Evolutionary conservation across 2,329 filamentous ascomycete species (phyloP).

Genomic region (Rosellinia necatrix): DNA sequence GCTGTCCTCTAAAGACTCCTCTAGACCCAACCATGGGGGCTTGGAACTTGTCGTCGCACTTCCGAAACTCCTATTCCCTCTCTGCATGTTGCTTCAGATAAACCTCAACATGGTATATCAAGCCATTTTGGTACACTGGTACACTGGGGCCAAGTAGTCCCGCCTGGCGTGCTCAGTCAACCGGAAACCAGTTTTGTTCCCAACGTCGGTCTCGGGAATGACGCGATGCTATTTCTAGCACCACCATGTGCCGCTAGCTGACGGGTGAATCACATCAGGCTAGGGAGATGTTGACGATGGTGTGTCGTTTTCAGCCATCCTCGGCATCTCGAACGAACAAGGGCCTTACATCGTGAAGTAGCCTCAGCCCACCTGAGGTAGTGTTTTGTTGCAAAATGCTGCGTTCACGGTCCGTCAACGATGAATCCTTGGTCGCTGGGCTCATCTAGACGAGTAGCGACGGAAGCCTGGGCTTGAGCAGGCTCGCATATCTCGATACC

Average conservation of each 20-base stretch:
- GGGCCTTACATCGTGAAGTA: constrained; percentile 7
- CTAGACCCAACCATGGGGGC: constrained; percentile 6
- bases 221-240: constrained; percentile 11
- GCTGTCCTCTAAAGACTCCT: constrained; percentile 13
- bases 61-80: constrained; percentile 10
- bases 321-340: constrained; percentile 9
- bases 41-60: not conserved
- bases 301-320: not conserved
- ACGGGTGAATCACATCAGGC: constrained; percentile 15
- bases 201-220: constrained; percentile 1
- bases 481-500: constrained; percentile 9
- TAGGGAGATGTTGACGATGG: constrained; percentile 5
- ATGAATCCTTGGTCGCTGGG: constrained; percentile 8
- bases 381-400: not conserved
- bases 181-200: constrained; percentile 2
- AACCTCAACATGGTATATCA: not conserved
- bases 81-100: not conserved
- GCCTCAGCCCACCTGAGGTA: not conserved
- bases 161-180: not conserved
- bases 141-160: not conserved
- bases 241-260: constrained; percentile 10
- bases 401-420: constrained; percentile 3
- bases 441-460: constrained; percentile 22
- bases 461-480: constrained; percentile 19
- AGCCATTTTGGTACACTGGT: constrained; percentile 1